Evolutionary conservation across 805 yeast species (phyloP), one percentile per base, ranked within the genome.

Genomic region (Yueomyces sp.): DNA sequence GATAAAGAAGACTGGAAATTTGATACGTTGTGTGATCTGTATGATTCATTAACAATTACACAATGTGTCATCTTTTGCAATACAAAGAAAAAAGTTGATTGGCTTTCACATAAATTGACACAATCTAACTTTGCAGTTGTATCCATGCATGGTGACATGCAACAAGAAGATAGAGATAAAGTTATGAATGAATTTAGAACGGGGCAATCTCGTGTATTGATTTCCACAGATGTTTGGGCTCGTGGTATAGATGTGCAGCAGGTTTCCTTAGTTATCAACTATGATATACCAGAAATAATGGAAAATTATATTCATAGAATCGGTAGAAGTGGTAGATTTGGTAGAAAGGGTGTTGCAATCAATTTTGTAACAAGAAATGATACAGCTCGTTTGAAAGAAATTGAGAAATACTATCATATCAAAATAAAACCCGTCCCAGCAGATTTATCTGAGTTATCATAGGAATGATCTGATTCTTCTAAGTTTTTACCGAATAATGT

Each of bases 191-290:
- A 90, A 67, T 90, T 90, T 71, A 77, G 98, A 66, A 77, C 87
- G 42, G 97, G 97, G 46, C 81, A 86, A 49, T 85, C 96, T 36
- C 77, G 97, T 63, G 90, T 90, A 43, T 72, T 90, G 60, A 90
- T 88, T 53, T 76, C 95, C 36, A 88, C 97, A 44, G 96, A 88
- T 66, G 84, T 88, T 51, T 85, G 88, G 79, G 96, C 97, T 36
- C 79, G 97, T 69, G 97, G 97, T 67, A 88, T 88, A 53, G 97
- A 88, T 69, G 96, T 88, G 44, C 97, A 88, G 70, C 97, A 88
- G 70, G 95, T 88, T 45, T 86, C 95, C 32, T 74, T 90, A 53
- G 97, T 88, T 50, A 85, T 88, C 52, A 88, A 88, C 73, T 88
- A 86, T 70, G 97, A 88, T 66, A 69, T 88, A 56, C 96, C 96